A percentile compares a stretch with the other conserved stretches of the same genome.
These are phyloP conservation scores for Cercis canadensis DNA, from an alignment of 306 rosid genomes.

Conservation along the genomic window DNA sequence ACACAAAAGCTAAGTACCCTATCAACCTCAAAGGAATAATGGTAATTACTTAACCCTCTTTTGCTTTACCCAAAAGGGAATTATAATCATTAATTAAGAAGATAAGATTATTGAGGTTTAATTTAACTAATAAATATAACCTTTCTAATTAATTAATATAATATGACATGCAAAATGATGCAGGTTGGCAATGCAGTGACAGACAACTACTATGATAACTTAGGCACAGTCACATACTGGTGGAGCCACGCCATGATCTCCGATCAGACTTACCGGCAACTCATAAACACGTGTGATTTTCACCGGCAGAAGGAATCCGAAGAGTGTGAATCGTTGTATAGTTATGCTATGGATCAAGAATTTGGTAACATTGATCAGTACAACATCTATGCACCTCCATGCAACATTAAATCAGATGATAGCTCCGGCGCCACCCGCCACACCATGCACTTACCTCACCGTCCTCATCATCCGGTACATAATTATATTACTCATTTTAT, in stretches of 20 bases:
- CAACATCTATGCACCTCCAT: slow-evolving; percentile 93
- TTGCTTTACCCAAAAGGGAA: slow-evolving; percentile 13
- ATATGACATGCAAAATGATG: background rate
- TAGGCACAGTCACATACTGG: slow-evolving; percentile 96
- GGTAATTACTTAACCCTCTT: slow-evolving; percentile 46
- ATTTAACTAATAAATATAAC: background rate
- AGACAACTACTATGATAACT: slow-evolving; percentile 87
- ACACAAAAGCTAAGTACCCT: slow-evolving; percentile 57
- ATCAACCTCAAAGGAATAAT: slow-evolving; percentile 83
- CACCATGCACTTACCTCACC: slow-evolving; percentile 80
- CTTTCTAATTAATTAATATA: too few relatives aligned
- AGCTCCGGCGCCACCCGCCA: slow-evolving; percentile 50
- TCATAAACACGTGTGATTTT: slow-evolving; percentile 80
- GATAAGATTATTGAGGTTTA: too few relatives aligned
- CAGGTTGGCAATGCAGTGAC: slow-evolving; percentile 99
- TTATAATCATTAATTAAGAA: too few relatives aligned
- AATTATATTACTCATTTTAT: too few relatives aligned
- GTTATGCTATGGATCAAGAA: slow-evolving; percentile 94
- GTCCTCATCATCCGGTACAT: slow-evolving; percentile 55
- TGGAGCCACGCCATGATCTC: slow-evolving; percentile 99
- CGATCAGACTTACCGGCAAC: slow-evolving; percentile 79
- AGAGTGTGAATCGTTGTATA: slow-evolving; percentile 77
- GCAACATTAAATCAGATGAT: slow-evolving; percentile 76
- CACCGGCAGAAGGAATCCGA: slow-evolving; percentile 78
- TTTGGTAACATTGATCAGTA: slow-evolving; percentile 96